Percentiles rank a stretch among this genome's conserved stretches.
Conservation (phyloP, 139 green algal species). For the Coelastrella sp. region DNA sequence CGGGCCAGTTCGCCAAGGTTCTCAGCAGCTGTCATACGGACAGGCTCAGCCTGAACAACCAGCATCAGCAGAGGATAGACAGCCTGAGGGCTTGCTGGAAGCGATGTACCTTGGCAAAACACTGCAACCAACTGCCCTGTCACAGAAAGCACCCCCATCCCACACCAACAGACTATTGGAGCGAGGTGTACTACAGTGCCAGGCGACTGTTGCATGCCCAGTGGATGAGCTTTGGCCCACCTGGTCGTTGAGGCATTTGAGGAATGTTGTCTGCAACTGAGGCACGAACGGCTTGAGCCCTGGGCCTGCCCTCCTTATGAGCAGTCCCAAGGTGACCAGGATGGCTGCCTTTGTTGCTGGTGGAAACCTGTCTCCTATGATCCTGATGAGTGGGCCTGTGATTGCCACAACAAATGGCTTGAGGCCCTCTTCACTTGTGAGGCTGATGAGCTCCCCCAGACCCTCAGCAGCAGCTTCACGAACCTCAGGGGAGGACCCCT, state of each 20-base stretch:
- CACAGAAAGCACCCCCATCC: too few species aligned
- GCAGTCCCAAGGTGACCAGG: conserved; percentile 85
- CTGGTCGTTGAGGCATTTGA: conserved; percentile 95
- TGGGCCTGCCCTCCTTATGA: conserved; percentile 89
- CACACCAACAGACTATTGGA: too few species aligned
- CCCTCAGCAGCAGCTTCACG: conserved; percentile 92
- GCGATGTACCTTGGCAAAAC: too few species aligned
- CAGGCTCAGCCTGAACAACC: conserved; percentile 40
- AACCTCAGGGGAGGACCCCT: conserved; percentile 78
- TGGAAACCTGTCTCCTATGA: conserved; percentile 89
- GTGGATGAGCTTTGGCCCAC: conserved; percentile 11
- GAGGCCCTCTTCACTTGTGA: conserved; percentile 83
- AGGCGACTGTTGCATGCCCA: not conserved
- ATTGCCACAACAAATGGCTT: conserved; percentile 94
- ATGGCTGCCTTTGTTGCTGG: conserved; percentile 90
- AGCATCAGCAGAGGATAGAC: not conserved
- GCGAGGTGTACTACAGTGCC: too few species aligned
- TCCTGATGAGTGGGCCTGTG: conserved; percentile 96
- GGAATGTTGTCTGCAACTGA: conserved; percentile 99
- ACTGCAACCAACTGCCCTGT: too few species aligned
- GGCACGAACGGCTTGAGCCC: conserved; percentile 96
- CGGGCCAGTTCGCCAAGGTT: conserved; percentile 87
- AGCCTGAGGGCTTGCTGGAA: too few species aligned
- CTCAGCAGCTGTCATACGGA: conserved; percentile 70
- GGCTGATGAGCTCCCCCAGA: conserved; percentile 90